A percentile compares a stretch with the other conserved stretches of the same genome.
phyloP scores from a whole-genome alignment of 169 alveolate species.

The Cryptosporidium bovis region DNA sequence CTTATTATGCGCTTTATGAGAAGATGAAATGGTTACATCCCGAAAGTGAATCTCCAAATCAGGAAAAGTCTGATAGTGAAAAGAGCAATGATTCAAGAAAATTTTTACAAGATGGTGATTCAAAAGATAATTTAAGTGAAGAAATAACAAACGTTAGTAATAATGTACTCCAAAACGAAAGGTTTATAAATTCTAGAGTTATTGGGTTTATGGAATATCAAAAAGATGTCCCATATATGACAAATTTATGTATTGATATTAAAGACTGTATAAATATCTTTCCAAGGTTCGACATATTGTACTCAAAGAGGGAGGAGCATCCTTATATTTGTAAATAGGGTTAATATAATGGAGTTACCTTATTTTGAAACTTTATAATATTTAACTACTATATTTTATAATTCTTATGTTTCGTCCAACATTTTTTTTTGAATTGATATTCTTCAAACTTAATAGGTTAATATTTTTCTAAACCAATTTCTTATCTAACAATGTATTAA shows the following conservation, averaged over 20 bases:
- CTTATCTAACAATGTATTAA: neutral
- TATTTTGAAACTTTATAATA: neutral
- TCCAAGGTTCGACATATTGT: conserved; percentile 56
- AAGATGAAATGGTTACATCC: conserved; percentile 41
- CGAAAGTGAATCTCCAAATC: neutral
- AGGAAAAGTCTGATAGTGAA: neutral
- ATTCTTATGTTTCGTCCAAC: neutral
- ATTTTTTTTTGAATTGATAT: neutral
- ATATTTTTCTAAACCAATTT: neutral
- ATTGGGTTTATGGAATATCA: neutral
- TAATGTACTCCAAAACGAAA: no score
- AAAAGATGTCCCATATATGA: conserved; percentile 8
- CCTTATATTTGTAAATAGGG: neutral
- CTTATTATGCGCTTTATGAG: conserved; percentile 44
- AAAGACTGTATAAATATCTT: conserved; percentile 22
- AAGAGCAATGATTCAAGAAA: neutral
- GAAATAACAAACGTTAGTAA: no score
- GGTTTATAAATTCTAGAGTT: no score
- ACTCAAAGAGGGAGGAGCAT: conserved; percentile 18
- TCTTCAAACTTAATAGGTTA: neutral
- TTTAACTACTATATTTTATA: neutral
- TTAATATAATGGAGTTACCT: neutral
- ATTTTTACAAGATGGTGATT: neutral
- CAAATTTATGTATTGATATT: conserved; percentile 23
- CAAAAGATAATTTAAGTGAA: no score